These are phyloP conservation scores for Cyberlindnera misumaiensis DNA, from an alignment of 805 yeast genomes.

Conservation along the genomic window DNA sequence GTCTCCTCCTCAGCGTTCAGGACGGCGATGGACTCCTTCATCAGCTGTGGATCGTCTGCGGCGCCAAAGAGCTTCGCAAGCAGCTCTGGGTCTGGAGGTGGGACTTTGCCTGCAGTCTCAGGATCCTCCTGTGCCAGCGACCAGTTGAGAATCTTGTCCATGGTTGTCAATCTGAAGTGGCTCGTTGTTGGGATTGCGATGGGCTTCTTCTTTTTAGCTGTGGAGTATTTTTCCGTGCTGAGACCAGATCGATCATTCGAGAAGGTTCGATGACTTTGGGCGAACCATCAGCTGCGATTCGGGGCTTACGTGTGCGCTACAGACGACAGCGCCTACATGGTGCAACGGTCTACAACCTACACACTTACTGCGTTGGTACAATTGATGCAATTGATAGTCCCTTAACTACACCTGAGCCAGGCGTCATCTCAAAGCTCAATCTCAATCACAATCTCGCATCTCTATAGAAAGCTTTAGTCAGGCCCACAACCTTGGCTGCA, in stretches of 20 bases:
- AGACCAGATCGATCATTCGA: not conserved
- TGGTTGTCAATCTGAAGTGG: slow-evolving; percentile 22
- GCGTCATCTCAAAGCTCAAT: too few relatives aligned
- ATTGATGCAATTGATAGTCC: too few relatives aligned
- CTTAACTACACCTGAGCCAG: too few relatives aligned
- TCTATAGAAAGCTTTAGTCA: slow-evolving; percentile 26
- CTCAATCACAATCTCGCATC: slow-evolving; percentile 19
- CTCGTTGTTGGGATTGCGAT: not conserved
- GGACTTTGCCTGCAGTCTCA: slow-evolving; percentile 55
- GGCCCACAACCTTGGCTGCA: slow-evolving; percentile 38
- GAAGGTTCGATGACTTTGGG: not conserved
- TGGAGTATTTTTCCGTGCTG: not conserved
- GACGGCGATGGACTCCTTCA: slow-evolving; percentile 69
- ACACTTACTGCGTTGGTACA: too few relatives aligned
- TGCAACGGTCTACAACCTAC: too few relatives aligned
- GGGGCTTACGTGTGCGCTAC: too few relatives aligned
- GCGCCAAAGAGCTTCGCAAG: slow-evolving; percentile 71
- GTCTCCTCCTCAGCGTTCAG: slow-evolving; percentile 52
- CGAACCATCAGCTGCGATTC: too few relatives aligned
- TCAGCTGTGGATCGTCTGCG: slow-evolving; percentile 82
- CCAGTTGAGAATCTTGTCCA: slow-evolving; percentile 94
- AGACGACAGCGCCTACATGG: too few relatives aligned
- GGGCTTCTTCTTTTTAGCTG: not conserved
- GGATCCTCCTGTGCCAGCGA: slow-evolving; percentile 78
- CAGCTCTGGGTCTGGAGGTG: slow-evolving; percentile 73